A percentile compares a stretch with the other conserved stretches of the same genome.
These are phyloP conservation scores for Larix sibirica DNA, from an alignment of 83 land plant species.

Conservation along the genomic window DNA sequence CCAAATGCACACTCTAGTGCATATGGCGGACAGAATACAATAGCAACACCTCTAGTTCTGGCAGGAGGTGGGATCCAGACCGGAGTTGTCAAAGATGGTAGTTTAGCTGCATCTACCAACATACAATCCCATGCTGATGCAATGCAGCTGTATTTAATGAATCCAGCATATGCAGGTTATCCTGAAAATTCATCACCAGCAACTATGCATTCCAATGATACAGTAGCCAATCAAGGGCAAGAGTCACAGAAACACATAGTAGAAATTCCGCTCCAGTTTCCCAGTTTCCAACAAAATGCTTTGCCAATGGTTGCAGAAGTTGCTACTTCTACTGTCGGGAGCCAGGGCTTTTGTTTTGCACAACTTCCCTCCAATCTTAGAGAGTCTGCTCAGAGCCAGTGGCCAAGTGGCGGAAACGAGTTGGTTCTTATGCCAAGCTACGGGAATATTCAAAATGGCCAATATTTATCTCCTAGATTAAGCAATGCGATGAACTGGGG, in stretches of 20 bases:
- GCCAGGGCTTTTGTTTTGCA: conserved; percentile 6
- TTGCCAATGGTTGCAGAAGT: conserved; percentile 11
- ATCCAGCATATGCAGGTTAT: conserved; percentile 11
- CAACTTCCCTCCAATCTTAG: conserved; percentile 17
- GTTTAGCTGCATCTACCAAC: not conserved
- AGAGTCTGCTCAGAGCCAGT: conserved; percentile 13
- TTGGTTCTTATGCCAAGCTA: conserved; percentile 30
- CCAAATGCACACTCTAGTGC: not conserved
- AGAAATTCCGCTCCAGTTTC: conserved; percentile 10
- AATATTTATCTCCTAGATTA: not conserved
- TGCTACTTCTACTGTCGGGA: not conserved
- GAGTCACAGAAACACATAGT: conserved; percentile 6
- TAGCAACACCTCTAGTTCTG: not conserved
- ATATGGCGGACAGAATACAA: conserved; percentile 8
- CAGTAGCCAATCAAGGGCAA: conserved; percentile 1
- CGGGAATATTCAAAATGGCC: conserved; percentile 16
- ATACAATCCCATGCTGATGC: conserved; percentile 9
- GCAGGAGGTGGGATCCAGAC: not conserved
- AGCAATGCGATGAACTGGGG: not conserved
- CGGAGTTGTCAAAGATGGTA: conserved; percentile 4
- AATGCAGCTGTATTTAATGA: conserved; percentile 20
- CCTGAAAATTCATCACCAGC: not conserved
- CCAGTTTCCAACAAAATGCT: not conserved
- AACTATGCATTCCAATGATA: conserved; percentile 1
- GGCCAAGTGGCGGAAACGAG: conserved; percentile 26